Evolutionary conservation across 2,329 filamentous ascomycete genomes (phyloP).

Genomic region (Fusarium anguioides): DNA sequence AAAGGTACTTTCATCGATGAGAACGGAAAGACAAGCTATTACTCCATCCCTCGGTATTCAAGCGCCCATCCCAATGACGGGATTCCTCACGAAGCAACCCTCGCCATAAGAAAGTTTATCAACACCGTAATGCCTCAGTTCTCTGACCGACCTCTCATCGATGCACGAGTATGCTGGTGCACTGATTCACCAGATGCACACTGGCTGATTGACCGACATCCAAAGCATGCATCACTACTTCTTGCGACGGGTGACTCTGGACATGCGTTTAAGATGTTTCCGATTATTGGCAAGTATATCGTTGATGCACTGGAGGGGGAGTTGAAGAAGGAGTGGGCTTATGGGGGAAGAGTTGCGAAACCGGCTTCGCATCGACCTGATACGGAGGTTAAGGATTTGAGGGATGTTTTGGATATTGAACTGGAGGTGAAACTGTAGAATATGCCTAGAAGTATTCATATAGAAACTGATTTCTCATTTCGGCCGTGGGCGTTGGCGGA

Average conservation of each 20-base stretch:
- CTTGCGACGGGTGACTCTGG: constrained; percentile 9
- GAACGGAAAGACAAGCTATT: background rate
- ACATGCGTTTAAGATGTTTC: constrained; percentile 15
- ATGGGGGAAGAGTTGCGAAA: background rate
- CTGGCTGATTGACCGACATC: constrained; percentile 9
- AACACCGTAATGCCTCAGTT: constrained; percentile 8
- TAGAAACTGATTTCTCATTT: too few species aligned
- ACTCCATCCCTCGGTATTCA: constrained; percentile 8
- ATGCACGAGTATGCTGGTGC: constrained; percentile 3
- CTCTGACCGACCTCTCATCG: background rate
- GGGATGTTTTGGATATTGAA: background rate
- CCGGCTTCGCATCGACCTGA: constrained; percentile 3
- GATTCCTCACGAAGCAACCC: background rate
- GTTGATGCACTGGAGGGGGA: constrained; percentile 1
- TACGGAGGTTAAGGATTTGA: constrained; percentile 7
- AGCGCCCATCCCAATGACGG: background rate
- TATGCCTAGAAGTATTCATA: too few species aligned
- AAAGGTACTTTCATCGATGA: background rate
- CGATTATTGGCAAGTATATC: background rate
- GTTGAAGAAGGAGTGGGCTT: constrained; percentile 7
- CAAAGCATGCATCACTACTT: background rate
- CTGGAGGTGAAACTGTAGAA: background rate
- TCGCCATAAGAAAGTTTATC: background rate
- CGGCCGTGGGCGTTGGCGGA: too few species aligned
- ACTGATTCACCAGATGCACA: constrained; percentile 8